These are phyloP conservation scores for Somion occarium DNA, from an alignment of 1,284 basidiomycete species.

Conservation along the genomic window DNA sequence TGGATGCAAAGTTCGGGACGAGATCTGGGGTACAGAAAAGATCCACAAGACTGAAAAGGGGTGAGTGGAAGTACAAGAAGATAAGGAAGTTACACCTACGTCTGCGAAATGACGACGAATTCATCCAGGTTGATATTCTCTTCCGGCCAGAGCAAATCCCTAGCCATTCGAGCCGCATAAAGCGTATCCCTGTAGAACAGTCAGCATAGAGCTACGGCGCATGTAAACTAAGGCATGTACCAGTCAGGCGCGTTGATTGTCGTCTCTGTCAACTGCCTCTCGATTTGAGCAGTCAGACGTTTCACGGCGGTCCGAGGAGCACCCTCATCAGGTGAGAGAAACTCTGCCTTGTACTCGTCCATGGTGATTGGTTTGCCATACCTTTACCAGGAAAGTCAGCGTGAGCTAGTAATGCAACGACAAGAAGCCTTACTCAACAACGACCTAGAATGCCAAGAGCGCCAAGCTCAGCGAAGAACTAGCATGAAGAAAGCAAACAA, in stretches of 20 bases:
- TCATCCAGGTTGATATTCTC: constrained; percentile 72
- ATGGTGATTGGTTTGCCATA: constrained; percentile 80
- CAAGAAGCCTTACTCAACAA: constrained; percentile 55
- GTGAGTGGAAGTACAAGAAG: neutral
- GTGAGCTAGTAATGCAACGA: neutral
- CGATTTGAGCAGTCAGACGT: constrained; percentile 73
- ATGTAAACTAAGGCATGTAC: constrained; percentile 38
- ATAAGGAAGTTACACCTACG: constrained; percentile 43
- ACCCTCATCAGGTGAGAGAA: constrained; percentile 65
- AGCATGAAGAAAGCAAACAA: no score
- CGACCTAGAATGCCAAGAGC: constrained; percentile 42
- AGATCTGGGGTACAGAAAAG: constrained; percentile 69
- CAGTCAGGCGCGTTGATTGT: constrained; percentile 94
- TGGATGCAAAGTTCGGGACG: constrained; percentile 53
- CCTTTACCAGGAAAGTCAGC: constrained; percentile 34
- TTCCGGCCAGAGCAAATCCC: constrained; percentile 86
- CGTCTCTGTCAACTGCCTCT: constrained; percentile 63
- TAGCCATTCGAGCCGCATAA: constrained; percentile 82
- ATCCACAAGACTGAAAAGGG: constrained; percentile 60
- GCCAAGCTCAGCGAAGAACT: constrained; percentile 5
- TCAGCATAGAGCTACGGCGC: neutral
- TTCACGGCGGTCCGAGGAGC: constrained; percentile 82
- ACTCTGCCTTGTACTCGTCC: constrained; percentile 74
- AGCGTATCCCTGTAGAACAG: constrained; percentile 69
- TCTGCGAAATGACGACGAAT: constrained; percentile 83